A percentile compares a stretch with the other conserved stretches of the same genome.
phyloP scores from a whole-genome alignment of 2,329 filamentous ascomycete genomes.

The Dothistroma septosporum region DNA sequence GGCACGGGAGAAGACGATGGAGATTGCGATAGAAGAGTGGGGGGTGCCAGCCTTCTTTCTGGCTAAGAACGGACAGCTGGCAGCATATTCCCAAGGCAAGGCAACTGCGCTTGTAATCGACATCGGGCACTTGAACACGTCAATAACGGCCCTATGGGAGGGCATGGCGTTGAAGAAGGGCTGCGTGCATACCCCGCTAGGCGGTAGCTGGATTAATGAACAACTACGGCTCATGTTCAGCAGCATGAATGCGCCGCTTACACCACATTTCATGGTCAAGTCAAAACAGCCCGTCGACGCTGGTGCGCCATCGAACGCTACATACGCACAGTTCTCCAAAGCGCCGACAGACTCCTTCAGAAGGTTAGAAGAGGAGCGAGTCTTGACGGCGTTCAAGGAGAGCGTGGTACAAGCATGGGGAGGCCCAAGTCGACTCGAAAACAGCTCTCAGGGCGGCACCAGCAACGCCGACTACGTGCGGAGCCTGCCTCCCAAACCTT shows the following conservation, averaged over 20 bases:
- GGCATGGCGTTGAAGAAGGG: slow-evolving; percentile 85
- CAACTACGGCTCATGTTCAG: slow-evolving; percentile 80
- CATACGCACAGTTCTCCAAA: slow-evolving; percentile 64
- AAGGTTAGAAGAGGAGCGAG: slow-evolving; percentile 81
- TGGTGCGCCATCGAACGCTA: slow-evolving; percentile 70
- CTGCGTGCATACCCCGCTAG: slow-evolving; percentile 62
- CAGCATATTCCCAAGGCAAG: slow-evolving; percentile 89
- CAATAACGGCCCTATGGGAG: slow-evolving; percentile 86
- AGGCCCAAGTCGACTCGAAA: slow-evolving; percentile 64
- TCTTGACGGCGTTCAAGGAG: slow-evolving; percentile 95
- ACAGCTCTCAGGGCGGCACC: background rate
- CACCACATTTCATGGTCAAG: slow-evolving; percentile 82
- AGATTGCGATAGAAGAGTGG: slow-evolving; percentile 97
- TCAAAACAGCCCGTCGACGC: slow-evolving; percentile 88
- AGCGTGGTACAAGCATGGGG: slow-evolving; percentile 92
- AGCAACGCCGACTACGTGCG: slow-evolving; percentile 59
- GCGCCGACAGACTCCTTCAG: slow-evolving; percentile 68
- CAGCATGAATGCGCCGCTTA: slow-evolving; percentile 62
- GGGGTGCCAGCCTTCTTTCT: slow-evolving; percentile 92
- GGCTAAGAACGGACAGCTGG: slow-evolving; percentile 80
- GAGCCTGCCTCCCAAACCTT: slow-evolving; percentile 73
- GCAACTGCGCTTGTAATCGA: slow-evolving; percentile 89
- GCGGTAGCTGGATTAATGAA: slow-evolving; percentile 82
- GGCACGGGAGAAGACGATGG: slow-evolving; percentile 86
- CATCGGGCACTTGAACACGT: slow-evolving; percentile 81